Conservation (phyloP, 1,139 yeast genomes). For the Meyerozyma guilliermondii region DNA sequence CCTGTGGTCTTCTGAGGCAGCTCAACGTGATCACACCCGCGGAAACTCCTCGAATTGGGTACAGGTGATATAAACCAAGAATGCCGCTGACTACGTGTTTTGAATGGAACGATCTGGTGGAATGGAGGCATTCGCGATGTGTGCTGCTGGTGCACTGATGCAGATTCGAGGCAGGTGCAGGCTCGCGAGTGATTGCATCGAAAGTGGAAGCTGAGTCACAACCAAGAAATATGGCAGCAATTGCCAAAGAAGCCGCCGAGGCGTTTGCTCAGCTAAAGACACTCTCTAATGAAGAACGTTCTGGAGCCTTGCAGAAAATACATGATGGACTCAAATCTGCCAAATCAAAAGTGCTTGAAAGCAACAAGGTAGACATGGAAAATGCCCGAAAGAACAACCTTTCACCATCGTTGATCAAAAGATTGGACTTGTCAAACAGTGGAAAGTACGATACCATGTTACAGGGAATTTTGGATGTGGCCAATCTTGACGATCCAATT, state of each 20-base stretch:
- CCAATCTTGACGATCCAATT: slow-evolving; percentile 81
- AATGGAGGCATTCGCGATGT: background rate
- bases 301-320: slow-evolving; percentile 65
- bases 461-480: slow-evolving; percentile 91
- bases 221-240: slow-evolving; percentile 40
- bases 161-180: slow-evolving; percentile 5
- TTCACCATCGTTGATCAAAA: slow-evolving; percentile 66
- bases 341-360: slow-evolving; percentile 60
- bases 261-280: slow-evolving; percentile 83
- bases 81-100: slow-evolving; percentile 10
- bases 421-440: slow-evolving; percentile 74
- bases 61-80: slow-evolving; percentile 9
- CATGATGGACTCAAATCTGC: slow-evolving; percentile 58
- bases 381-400: slow-evolving; percentile 57
- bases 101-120: background rate
- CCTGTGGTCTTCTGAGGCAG: background rate
- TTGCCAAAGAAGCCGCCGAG: slow-evolving; percentile 71
- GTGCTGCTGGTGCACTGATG: background rate
- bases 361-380: slow-evolving; percentile 71
- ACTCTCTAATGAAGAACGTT: slow-evolving; percentile 65
- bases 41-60: background rate
- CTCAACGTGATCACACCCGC: background rate
- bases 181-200: background rate
- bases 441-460: slow-evolving; percentile 93
- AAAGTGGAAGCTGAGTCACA: background rate